Evolutionary conservation across 1,139 yeast species (phyloP).

Genomic region (Magnusiomyces paraingens): DNA sequence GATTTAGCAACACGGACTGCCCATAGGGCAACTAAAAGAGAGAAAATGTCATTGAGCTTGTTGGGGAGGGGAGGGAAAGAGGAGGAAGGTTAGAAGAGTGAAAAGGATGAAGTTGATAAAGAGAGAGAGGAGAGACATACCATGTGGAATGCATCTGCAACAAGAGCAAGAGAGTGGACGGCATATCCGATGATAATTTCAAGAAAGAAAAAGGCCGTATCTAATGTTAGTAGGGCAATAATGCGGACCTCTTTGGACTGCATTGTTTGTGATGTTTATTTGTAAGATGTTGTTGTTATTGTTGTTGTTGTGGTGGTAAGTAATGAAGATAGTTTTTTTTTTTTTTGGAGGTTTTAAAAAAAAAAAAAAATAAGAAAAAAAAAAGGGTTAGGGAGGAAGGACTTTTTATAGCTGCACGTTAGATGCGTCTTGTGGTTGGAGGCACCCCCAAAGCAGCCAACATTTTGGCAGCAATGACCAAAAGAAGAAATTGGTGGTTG

Average conservation of each 20-base stretch:
- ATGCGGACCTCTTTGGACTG: constrained; percentile 62
- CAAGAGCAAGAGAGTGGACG: constrained; percentile 84
- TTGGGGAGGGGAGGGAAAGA: background rate
- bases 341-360: no score
- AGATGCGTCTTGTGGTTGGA: no score
- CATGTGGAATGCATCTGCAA: constrained; percentile 98
- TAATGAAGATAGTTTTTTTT: no score
- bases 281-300: no score
- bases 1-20: constrained; percentile 87
- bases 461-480: no score
- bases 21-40: constrained; percentile 88
- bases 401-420: no score
- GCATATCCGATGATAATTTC: constrained; percentile 79
- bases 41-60: constrained; percentile 76
- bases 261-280: no score
- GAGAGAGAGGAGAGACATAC: constrained; percentile 16
- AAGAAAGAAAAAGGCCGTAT: constrained; percentile 74
- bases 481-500: no score
- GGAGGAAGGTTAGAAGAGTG: background rate
- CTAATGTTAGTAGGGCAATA: constrained; percentile 62
- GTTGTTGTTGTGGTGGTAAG: no score
- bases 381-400: no score
- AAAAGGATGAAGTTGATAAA: background rate
- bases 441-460: no score
- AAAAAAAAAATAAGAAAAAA: no score